Base-by-base conservation (phyloP, 2,329 filamentous ascomycete species). In the Pseudocercospora musae region DNA sequence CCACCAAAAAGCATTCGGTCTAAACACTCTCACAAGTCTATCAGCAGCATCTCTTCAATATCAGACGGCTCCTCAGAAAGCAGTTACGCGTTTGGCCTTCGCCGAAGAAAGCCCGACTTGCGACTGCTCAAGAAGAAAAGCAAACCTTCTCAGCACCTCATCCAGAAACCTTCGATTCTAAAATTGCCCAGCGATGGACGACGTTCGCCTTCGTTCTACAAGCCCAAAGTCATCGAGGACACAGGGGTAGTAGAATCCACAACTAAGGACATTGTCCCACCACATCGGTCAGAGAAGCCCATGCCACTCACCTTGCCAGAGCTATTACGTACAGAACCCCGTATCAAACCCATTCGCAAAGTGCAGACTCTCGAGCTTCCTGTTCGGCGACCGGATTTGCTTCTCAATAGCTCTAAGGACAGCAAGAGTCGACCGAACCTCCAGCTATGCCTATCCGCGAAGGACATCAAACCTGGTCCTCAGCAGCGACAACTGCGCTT, bases 141-240 rank as follows among this genome's bases (percentile, higher is more conserved):
- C 58, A 70, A 67, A 53, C 72, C 72, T 7, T 58, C 56, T 7
- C 67, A 72, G 53, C 69, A 73, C 54, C 62, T 66, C 9, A 67
- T 57, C 10, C 65, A 66, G 31, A 68, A 59, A n/a, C 46, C 59
- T 11, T 54, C 62, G 18, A 52, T 52, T 8, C 53, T 50, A 1
- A 60, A 55, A 13, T 46, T 48, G 6, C 37, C 50, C 1, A 15
- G 55, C 1, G 59, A 63, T 13, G 42, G 48, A 31, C 23, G 54
- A 21, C 65, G 67, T 6, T 67, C 70, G 18, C 62, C 70, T 7
- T 71, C 72, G 1, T 73, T 66, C 33, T 69, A 68, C 48, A 57
- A 65, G 53, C 70, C 72, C 4, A 72, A 66, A 57, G 70, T 73
- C 1, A 65, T 73, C 4, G 66, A 72, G 58, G 72, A 73, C 48